Evolutionary conservation across 495 filamentous ascomycete species (phyloP).

Genomic region (Amniculicola lignicola): DNA sequence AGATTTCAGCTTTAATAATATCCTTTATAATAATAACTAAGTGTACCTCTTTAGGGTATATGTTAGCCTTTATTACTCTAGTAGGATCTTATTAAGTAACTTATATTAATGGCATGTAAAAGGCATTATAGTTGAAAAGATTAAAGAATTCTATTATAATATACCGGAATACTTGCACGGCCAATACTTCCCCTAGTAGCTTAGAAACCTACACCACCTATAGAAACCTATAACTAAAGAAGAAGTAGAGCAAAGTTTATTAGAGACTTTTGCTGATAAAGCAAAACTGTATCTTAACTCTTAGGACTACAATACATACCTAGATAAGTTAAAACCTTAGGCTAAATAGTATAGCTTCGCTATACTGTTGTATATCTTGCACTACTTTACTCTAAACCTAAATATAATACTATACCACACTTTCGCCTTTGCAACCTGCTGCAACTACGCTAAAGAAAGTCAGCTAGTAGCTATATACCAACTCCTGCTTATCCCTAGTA

Average conservation of each 20-base stretch:
- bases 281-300: constrained; percentile 4
- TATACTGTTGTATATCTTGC: constrained; percentile 5
- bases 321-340: constrained; percentile 11
- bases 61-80: background rate
- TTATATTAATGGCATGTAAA: constrained; percentile 10
- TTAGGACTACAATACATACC: constrained; percentile 1
- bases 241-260: constrained; percentile 1
- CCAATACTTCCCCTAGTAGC: constrained; percentile 14
- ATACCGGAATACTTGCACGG: constrained; percentile 2
- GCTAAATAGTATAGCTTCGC: constrained; percentile 6
- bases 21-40: background rate
- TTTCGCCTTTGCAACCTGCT: constrained; percentile 14
- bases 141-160: constrained; percentile 9
- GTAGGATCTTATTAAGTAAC: background rate
- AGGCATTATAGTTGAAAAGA: constrained; percentile 11
- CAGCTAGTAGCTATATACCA: constrained; percentile 8
- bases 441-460: background rate
- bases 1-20: constrained; percentile 17
- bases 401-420: constrained; percentile 3
- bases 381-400: background rate
- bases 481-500: constrained; percentile 3
- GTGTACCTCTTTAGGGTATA: constrained; percentile 8
- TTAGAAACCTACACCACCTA: constrained; percentile 5
- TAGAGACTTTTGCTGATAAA: constrained; percentile 10
- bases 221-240: constrained; percentile 1